phyloP scores from a whole-genome alignment of 2,329 filamentous ascomycete genomes.

The Alternaria sp. region DNA sequence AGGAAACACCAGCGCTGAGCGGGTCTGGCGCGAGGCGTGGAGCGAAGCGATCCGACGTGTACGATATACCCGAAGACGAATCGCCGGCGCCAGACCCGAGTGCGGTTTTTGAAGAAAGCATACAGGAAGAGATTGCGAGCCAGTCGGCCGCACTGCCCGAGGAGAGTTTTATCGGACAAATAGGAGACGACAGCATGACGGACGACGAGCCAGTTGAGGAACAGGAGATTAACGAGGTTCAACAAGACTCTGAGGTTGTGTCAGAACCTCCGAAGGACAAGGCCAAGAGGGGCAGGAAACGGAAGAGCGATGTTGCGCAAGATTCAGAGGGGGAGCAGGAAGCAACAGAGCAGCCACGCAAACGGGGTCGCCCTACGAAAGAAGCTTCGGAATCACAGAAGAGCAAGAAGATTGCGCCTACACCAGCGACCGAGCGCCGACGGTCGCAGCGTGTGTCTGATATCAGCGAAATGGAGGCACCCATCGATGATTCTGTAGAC shows the following conservation, averaged over 20 bases:
- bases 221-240: slow-evolving; percentile 30
- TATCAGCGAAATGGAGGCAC: slow-evolving; percentile 38
- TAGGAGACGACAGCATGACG: slow-evolving; percentile 41
- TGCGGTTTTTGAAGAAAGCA: slow-evolving; percentile 42
- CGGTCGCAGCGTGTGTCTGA: slow-evolving; percentile 43
- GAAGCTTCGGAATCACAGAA: slow-evolving; percentile 25
- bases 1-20: slow-evolving; percentile 45
- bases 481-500: slow-evolving; percentile 26
- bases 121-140: slow-evolving; percentile 44
- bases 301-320: slow-evolving; percentile 39
- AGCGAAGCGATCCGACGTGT: slow-evolving; percentile 38
- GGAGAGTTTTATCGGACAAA: slow-evolving; percentile 40
- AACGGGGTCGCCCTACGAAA: slow-evolving; percentile 24
- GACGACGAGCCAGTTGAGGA: slow-evolving; percentile 30
- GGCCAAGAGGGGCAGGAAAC: slow-evolving; percentile 40
- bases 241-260: slow-evolving; percentile 42
- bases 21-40: slow-evolving; percentile 45
- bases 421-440: slow-evolving; percentile 26
- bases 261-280: slow-evolving; percentile 37
- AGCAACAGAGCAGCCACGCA: slow-evolving; percentile 26
- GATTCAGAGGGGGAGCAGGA: slow-evolving; percentile 27
- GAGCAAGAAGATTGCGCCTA: slow-evolving; percentile 29
- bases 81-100: slow-evolving; percentile 42
- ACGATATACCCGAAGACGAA: slow-evolving; percentile 41
- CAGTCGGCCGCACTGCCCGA: slow-evolving; percentile 36